These are phyloP conservation scores for Wallacemonas sp. DNA, from an alignment of 208 protist genomes.

Conservation along the genomic window DNA sequence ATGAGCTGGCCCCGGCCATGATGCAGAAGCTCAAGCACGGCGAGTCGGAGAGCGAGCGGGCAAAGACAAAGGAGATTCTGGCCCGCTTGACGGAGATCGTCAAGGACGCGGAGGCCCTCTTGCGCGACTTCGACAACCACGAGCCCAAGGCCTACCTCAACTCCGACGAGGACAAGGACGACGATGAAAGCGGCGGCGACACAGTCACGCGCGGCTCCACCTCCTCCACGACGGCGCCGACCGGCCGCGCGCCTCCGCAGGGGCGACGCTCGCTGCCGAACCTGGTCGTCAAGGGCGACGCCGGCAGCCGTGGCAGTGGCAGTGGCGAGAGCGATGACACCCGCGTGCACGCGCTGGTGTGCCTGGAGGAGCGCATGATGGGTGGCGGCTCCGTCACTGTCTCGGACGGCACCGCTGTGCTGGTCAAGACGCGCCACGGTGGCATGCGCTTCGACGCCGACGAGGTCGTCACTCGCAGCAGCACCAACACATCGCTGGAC, in stretches of 20 bases:
- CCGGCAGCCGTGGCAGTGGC: conserved; percentile 16
- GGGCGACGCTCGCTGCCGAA: conserved; percentile 5
- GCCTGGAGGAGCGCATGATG: conserved; percentile 59
- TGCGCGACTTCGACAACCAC: conserved; percentile 71
- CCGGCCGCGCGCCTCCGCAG: neutral
- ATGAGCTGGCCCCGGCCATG: conserved; percentile 57
- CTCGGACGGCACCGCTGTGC: conserved; percentile 54
- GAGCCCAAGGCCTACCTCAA: conserved; percentile 74
- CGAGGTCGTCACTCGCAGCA: conserved; percentile 61
- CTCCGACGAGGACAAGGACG: conserved; percentile 37
- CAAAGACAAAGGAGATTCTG: conserved; percentile 55
- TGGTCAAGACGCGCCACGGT: conserved; percentile 40
- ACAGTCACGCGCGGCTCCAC: neutral
- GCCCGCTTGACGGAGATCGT: conserved; percentile 69
- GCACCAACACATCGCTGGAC: conserved; percentile 32
- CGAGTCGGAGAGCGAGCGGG: conserved; percentile 28
- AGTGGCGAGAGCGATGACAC: conserved; percentile 20
- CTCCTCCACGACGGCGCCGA: no score
- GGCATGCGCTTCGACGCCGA: conserved; percentile 69
- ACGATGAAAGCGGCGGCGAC: neutral
- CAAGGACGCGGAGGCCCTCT: conserved; percentile 59
- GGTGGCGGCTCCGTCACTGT: conserved; percentile 61
- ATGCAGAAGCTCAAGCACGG: conserved; percentile 49
- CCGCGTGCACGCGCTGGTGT: conserved; percentile 60
- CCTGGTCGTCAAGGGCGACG: conserved; percentile 1